Evolutionary conservation across 2,329 filamentous ascomycete genomes (phyloP).

Genomic region (Fusarium aywerte): DNA sequence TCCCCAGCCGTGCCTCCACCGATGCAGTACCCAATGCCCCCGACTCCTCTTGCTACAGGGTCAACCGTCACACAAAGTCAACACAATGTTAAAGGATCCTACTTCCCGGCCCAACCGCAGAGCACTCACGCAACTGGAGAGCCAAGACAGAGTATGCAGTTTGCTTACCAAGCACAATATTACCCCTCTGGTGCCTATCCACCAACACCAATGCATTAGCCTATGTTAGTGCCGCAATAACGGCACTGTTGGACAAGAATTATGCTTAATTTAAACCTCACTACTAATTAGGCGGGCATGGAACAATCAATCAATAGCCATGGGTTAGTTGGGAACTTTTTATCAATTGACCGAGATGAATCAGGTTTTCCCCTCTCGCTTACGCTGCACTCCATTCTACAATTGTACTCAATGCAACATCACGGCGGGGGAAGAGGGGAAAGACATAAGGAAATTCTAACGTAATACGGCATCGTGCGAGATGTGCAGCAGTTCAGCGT

Average conservation of each 20-base stretch:
- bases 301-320: neutral
- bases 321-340: neutral
- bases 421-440: conserved; percentile 14
- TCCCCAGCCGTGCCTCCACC: neutral
- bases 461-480: neutral
- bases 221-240: conserved; percentile 8
- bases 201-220: conserved; percentile 8
- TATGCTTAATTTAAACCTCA: neutral
- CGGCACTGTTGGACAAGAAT: accelerated
- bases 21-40: conserved; percentile 9
- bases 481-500: neutral
- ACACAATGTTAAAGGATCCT: neutral
- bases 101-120: conserved; percentile 1
- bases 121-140: neutral
- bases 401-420: neutral
- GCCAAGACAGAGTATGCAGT: conserved; percentile 3
- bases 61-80: neutral
- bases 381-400: neutral
- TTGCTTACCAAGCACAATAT: neutral
- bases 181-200: neutral
- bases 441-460: neutral
- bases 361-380: neutral
- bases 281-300: neutral
- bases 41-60: conserved; percentile 3
- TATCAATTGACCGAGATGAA: neutral